Evolutionary conservation across 164 flowering plant genomes (phyloP).

Genomic region (Chimonanthus salicifolius): DNA sequence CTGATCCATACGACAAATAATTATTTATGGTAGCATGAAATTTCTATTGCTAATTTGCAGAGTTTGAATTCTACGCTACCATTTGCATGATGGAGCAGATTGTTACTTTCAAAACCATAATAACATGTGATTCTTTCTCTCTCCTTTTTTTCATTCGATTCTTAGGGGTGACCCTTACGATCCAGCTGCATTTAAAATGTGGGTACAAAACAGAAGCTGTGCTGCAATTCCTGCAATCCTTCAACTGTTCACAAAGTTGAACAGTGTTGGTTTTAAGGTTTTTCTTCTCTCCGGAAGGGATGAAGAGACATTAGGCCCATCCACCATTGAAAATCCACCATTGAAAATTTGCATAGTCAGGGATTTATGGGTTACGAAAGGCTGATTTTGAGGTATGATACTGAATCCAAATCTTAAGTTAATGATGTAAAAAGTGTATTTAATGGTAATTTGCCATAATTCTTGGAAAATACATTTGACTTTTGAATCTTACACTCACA

Average conservation of each 20-base stretch:
- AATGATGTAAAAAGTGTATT: too few relatives aligned
- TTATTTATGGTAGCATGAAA: too few relatives aligned
- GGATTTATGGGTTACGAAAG: slow-evolving; percentile 77
- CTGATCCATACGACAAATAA: too few relatives aligned
- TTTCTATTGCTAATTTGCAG: too few relatives aligned
- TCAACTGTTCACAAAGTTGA: slow-evolving; percentile 38
- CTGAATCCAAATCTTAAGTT: too few relatives aligned
- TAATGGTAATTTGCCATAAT: too few relatives aligned
- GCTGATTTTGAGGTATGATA: slow-evolving; percentile 57
- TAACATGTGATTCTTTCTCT: not conserved
- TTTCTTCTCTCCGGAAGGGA: slow-evolving; percentile 71
- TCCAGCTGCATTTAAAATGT: slow-evolving; percentile 44
- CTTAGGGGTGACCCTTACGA: slow-evolving; percentile 66
- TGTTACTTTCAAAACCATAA: not conserved
- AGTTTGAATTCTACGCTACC: too few relatives aligned
- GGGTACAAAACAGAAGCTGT: slow-evolving; percentile 58
- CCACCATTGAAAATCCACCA: too few relatives aligned
- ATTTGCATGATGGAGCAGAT: too few relatives aligned
- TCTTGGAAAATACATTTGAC: too few relatives aligned
- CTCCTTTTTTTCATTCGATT: not conserved
- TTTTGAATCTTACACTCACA: too few relatives aligned
- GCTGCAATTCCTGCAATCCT: slow-evolving; percentile 48
- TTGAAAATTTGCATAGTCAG: slow-evolving; percentile 46
- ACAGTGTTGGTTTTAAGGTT: slow-evolving; percentile 50
- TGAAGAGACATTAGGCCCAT: slow-evolving; percentile 43